phyloP scores from a whole-genome alignment of 2,329 filamentous ascomycete species.

The Shiraia sp. region DNA sequence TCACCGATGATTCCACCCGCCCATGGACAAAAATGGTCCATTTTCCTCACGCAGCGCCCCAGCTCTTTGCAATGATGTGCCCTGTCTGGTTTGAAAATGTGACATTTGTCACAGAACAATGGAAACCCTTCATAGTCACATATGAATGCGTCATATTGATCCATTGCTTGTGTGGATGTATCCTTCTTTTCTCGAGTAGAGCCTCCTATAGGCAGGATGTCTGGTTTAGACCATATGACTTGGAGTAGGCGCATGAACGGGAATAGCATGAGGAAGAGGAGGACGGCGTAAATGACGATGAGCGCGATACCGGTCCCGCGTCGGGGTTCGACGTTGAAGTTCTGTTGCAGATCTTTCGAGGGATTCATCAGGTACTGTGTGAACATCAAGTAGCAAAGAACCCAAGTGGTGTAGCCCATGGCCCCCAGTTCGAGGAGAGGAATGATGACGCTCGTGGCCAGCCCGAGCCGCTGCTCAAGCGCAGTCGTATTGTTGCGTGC shows the following conservation, averaged over 20 bases:
- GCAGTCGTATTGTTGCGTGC: constrained; percentile 21
- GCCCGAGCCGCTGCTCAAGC: constrained; percentile 50
- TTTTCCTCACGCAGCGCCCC: constrained; percentile 79
- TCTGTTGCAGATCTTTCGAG: constrained; percentile 25
- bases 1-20: constrained; percentile 93
- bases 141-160: constrained; percentile 79
- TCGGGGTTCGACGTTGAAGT: constrained; percentile 42
- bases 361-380: constrained; percentile 72
- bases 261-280: constrained; percentile 67
- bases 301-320: constrained; percentile 67
- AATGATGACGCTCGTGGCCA: constrained; percentile 67
- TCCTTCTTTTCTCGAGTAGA: constrained; percentile 32
- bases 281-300: constrained; percentile 71
- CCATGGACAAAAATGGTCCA: constrained; percentile 96
- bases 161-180: constrained; percentile 58
- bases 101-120: constrained; percentile 81
- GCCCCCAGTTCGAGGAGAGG: constrained; percentile 69
- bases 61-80: constrained; percentile 85
- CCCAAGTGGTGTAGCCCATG: constrained; percentile 72
- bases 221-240: constrained; percentile 71
- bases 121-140: constrained; percentile 81
- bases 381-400: constrained; percentile 61
- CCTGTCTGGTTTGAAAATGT: constrained; percentile 85
- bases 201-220: constrained; percentile 68
- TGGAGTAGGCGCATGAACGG: constrained; percentile 74